phyloP scores from a whole-genome alignment of 495 filamentous ascomycete species.

The Astrothelium subdiscretum region DNA sequence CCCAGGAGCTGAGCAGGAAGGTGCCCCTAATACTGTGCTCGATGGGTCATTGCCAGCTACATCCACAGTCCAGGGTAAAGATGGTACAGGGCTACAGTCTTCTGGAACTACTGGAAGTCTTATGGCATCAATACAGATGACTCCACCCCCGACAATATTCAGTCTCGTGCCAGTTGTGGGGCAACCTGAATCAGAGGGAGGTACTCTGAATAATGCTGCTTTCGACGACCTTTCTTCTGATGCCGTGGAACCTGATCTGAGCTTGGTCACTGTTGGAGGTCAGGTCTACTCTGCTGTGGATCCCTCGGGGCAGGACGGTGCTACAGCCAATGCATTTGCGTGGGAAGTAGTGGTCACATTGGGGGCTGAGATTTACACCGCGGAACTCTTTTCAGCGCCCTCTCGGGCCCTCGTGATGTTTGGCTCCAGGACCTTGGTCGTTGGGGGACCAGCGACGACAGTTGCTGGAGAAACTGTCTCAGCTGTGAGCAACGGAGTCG shows the following conservation, averaged over 20 bases:
- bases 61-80: no score
- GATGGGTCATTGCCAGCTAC: background rate
- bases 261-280: background rate
- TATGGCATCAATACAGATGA: no score
- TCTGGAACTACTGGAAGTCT: no score
- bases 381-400: background rate
- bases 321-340: background rate
- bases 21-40: background rate
- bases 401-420: background rate
- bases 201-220: background rate
- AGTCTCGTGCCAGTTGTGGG: background rate
- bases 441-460: background rate
- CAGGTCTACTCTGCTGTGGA: background rate
- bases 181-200: background rate
- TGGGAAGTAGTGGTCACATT: background rate
- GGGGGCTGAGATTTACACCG: background rate
- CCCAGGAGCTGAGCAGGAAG: background rate
- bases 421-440: background rate
- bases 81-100: no score
- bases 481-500: background rate
- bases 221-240: background rate
- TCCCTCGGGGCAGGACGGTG: background rate
- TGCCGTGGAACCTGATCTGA: background rate
- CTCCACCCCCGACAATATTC: no score
- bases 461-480: background rate